Base-by-base conservation (phyloP, 441 rosid species). In the Populus trichocarpa region DNA sequence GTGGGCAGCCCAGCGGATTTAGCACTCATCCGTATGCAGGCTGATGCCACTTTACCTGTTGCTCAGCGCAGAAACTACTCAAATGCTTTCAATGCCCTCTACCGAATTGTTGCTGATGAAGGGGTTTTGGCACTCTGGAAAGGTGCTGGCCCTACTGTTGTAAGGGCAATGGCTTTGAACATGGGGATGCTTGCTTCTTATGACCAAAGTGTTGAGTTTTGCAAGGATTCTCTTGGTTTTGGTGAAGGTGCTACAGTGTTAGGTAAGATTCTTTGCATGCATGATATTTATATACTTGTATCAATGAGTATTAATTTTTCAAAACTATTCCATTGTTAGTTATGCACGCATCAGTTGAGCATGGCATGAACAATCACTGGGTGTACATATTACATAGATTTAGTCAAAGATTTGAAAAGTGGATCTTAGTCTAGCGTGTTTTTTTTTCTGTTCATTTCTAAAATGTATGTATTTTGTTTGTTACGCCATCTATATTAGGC, bases 171-270 rank as follows among this genome's bases (percentile, higher is more conserved):
- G 99, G 99, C 97, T 28, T 83, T 96, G 92, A 96, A 96, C 94
- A 96, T 96, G 99, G 99, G 98, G 69, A 94, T 96, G 99, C 98
- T 96, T 86, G 98, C 99, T 18, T 96, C 99, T 61, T 96, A 96
- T 79, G 98, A 94, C 81, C 99, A 94, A 83, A 86, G 89, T 89
- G 95, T 94, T 66, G 98, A 94, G 77, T 91, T 92, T 79, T 90
- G 85, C 89, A 92, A 86, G 83, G 99, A 94, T 84, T 75, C 87
- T 42, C 82, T 86, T 75, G 97, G 96, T 69, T 59, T 89, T 2
- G 93, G 98, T 20, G 99, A 94, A 82, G 86, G 82, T 25, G 75
- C 97, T 72, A 93, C 97, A 0, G 91, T 94, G 0, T 0, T 96
- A 6, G 98, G 99, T 90, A 84, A 84, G 88, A 23, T 78, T 9